Evolutionary conservation across 257 asterid species (phyloP).

Genomic region (Vinca minor): DNA sequence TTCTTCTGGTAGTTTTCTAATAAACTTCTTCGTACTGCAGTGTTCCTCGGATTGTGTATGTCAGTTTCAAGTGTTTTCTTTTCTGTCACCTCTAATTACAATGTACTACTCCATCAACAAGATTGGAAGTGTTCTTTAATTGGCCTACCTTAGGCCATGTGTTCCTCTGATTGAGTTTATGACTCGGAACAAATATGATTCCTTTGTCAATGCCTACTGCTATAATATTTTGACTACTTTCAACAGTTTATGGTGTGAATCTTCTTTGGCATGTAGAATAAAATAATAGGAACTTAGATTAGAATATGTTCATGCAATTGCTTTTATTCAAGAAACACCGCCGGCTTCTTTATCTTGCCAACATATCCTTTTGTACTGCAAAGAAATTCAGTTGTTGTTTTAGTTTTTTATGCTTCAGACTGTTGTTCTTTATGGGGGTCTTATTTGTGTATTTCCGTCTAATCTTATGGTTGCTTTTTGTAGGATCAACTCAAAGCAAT

Average conservation of each 20-base stretch:
- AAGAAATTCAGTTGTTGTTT: background rate
- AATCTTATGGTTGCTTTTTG: slow-evolving; percentile 12
- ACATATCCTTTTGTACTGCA: background rate
- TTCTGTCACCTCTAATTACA: background rate
- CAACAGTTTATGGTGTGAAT: background rate
- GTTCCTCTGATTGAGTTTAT: background rate
- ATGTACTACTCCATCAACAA: background rate
- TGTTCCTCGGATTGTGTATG: background rate
- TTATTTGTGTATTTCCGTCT: slow-evolving; percentile 6
- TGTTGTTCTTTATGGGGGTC: too few relatives aligned
- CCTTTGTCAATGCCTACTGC: background rate
- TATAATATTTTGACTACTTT: background rate
- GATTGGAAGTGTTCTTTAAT: background rate
- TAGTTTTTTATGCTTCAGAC: too few relatives aligned
- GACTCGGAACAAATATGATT: background rate
- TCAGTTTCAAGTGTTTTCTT: background rate
- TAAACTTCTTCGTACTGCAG: background rate
- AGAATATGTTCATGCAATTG: background rate
- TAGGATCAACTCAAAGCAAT: slow-evolving; percentile 79
- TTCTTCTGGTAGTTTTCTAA: slow-evolving; percentile 53
- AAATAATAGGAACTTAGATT: too few relatives aligned
- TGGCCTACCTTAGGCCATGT: background rate
- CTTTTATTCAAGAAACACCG: background rate
- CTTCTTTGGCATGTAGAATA: background rate
- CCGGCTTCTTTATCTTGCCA: background rate